Evolutionary conservation across 176 grass and related monocot genomes (phyloP), one percentile per base, ranked within the genome.

Genomic region (Alloteropsis semialata): DNA sequence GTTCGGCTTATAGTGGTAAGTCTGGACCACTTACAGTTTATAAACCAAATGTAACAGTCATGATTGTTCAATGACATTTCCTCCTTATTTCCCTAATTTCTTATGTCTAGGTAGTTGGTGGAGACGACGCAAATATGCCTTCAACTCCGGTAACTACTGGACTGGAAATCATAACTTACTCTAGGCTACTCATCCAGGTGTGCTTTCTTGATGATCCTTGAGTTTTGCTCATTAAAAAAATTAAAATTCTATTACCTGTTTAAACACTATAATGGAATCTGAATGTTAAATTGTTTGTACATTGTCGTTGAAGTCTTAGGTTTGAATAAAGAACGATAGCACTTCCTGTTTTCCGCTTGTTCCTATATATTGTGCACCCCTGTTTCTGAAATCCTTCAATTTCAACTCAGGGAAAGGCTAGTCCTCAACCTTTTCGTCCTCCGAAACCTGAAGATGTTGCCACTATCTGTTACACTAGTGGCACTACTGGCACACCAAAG

Each of bases 401-500:
- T 70, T 27, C 54, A 88, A 86, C 70, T 84, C 83, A 98, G 96
- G 93, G 93, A 60, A 88, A 85, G 38, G 83, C 57, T 62, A 87
- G 67, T 79, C 62, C 90, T 81, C 89, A 92, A 84, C 53, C 72
- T 77, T 96, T 93, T 86, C 62, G 80, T n/a, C 87, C 93, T 83
- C 93, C 96, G 67, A 98, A 91, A 87, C 91, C 93, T 87, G 74
- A 93, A 87, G 93, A 99, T 79, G 44, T 93, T 71, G 96, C 96
- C 14, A 99, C 96, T 60, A 90, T 99, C 42, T 99, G 96, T 85
- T 99, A 99, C 68, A 99, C 96, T 2, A 99, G 96, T 82, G 96
- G 96, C 34, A 99, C 96, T 62, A 99, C 93, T 50, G 93, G 96
- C 51, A 99, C 91, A 54, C 93, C 93, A 60, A 99, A 99, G 93